A percentile compares a stretch with the other conserved stretches of the same genome.
Evolutionary conservation across 2,329 filamentous ascomycete species (phyloP).

Genomic region (Penicillium sp.): DNA sequence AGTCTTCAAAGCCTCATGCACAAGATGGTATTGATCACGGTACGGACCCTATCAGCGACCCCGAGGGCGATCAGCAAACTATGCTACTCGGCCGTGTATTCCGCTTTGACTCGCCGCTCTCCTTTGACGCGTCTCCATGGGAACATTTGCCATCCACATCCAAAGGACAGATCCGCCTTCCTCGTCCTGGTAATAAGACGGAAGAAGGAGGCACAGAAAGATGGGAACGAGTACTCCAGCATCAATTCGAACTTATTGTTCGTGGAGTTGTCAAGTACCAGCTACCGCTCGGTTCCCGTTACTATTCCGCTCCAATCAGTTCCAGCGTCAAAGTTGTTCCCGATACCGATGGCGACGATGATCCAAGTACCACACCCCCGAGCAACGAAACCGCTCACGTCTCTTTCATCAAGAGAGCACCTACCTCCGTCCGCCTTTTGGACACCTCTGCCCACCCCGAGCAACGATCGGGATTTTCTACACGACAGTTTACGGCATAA

Average conservation of each 20-base stretch:
- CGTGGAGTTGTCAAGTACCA: constrained; percentile 88
- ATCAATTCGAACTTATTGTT: constrained; percentile 92
- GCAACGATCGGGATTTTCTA: constrained; percentile 15
- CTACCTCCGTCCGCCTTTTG: constrained; percentile 11
- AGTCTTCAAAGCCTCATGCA: constrained; percentile 11
- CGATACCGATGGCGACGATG: constrained; percentile 28
- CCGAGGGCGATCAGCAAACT: constrained; percentile 69
- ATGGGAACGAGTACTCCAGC: constrained; percentile 88
- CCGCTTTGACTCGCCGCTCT: constrained; percentile 83
- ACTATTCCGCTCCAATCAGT: constrained; percentile 55
- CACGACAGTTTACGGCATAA: constrained; percentile 38
- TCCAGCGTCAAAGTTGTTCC: constrained; percentile 47
- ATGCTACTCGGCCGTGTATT: constrained; percentile 91
- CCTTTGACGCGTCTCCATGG: constrained; percentile 89
- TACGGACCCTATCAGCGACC: constrained; percentile 63
- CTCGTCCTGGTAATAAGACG: constrained; percentile 85
- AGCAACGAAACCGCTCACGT: constrained; percentile 36
- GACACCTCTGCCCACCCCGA: constrained; percentile 15
- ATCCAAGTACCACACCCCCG: constrained; percentile 20
- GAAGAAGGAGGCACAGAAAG: constrained; percentile 78
- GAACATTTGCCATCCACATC: constrained; percentile 73
- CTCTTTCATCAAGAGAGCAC: constrained; percentile 13
- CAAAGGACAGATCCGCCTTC: constrained; percentile 80
- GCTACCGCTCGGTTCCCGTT: constrained; percentile 61
- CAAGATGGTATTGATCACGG: constrained; percentile 56